phyloP scores from a whole-genome alignment of 2,329 filamentous ascomycete species.

The Chaetoscypha palmicola region DNA sequence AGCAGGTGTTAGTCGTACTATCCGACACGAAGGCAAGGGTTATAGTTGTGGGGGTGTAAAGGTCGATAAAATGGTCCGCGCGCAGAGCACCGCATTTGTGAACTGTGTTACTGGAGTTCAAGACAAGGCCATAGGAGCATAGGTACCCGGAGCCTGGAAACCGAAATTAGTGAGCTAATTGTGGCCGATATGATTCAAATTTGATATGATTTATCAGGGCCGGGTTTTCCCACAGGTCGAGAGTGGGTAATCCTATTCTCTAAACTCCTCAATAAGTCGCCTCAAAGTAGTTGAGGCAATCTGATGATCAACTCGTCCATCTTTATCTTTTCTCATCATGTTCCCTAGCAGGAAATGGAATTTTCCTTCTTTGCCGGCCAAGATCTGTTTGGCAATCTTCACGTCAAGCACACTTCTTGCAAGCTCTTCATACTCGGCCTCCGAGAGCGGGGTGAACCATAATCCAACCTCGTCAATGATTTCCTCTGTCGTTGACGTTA shows the following conservation, averaged over 20 bases:
- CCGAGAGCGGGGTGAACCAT: conserved; percentile 45
- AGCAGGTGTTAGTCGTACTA: no score
- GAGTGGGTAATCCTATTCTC: conserved; percentile 7
- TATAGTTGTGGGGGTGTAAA: no score
- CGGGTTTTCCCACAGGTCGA: no score
- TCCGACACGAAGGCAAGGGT: no score
- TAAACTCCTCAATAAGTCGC: conserved; percentile 36
- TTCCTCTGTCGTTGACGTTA: conserved; percentile 37
- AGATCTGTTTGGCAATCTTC: conserved; percentile 52
- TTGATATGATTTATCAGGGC: no score
- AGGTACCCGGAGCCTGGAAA: no score
- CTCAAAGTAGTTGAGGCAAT: conserved; percentile 48
- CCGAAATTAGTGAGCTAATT: no score
- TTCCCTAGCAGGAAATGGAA: conserved; percentile 62
- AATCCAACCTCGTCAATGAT: conserved; percentile 53
- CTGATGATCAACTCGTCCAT: conserved; percentile 55
- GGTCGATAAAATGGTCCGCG: no score
- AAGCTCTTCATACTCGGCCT: conserved; percentile 47
- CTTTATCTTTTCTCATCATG: conserved; percentile 55
- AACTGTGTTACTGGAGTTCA: no score
- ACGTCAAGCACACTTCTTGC: conserved; percentile 47
- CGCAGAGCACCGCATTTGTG: no score
- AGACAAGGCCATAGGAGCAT: no score
- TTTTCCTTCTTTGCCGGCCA: conserved; percentile 56
- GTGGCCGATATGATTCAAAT: no score